Evolutionary conservation across 495 filamentous ascomycete species (phyloP).

Genomic region (Penicillium verhagenii): DNA sequence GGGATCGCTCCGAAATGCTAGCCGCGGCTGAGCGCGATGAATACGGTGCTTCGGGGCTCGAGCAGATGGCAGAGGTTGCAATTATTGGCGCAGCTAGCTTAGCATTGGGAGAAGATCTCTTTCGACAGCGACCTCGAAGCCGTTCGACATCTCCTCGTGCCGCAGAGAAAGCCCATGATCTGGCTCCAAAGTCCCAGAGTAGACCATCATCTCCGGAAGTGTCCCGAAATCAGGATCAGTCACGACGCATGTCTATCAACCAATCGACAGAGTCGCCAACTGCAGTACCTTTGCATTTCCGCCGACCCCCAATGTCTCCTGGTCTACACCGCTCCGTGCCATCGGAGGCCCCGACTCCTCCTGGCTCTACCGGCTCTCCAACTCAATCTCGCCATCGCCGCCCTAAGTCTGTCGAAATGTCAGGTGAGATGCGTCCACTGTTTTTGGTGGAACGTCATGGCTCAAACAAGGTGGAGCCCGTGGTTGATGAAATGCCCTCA

Average conservation of each 20-base stretch:
- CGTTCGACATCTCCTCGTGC: conserved; percentile 37
- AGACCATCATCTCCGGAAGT: conserved; percentile 38
- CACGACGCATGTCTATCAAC: conserved; percentile 32
- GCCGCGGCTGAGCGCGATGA: conserved; percentile 28
- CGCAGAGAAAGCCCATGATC: conserved; percentile 32
- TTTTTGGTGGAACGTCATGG: conserved; percentile 51
- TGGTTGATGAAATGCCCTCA: conserved; percentile 44
- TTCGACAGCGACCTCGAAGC: conserved; percentile 34
- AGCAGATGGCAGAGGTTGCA: conserved; percentile 18
- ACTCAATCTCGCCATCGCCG: conserved; percentile 38
- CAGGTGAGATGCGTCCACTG: conserved; percentile 48
- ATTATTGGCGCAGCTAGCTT: conserved; percentile 17
- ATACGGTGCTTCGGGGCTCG: conserved; percentile 41
- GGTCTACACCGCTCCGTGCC: conserved; percentile 35
- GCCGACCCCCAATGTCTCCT: conserved; percentile 45
- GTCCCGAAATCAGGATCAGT: conserved; percentile 12
- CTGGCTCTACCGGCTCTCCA: conserved; percentile 29
- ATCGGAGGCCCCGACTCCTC: conserved; percentile 21
- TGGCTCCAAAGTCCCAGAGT: conserved; percentile 35
- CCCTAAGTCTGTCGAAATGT: conserved; percentile 47
- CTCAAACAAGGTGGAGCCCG: conserved; percentile 36
- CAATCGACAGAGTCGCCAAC: conserved; percentile 45
- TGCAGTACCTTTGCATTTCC: conserved; percentile 51
- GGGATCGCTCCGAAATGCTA: conserved; percentile 49
- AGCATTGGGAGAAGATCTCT: conserved; percentile 17